Conservation (phyloP, 2,329 filamentous ascomycete genomes). For the Achaetomium macrosporum region DNA sequence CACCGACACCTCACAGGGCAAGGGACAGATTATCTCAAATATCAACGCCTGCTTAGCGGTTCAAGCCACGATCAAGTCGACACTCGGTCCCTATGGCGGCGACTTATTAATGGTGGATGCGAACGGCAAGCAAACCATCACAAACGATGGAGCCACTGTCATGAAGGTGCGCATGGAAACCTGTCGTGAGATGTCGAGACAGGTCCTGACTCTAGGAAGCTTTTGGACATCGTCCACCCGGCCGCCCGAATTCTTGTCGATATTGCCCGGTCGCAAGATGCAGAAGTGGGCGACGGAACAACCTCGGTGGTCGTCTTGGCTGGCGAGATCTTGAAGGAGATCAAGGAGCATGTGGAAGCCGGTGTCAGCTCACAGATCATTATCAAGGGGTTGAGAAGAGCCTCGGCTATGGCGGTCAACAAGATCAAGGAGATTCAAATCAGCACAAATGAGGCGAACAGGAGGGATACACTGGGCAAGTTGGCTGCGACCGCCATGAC, state of each 20-base stretch:
- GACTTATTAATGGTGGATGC: slow-evolving; percentile 93
- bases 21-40: slow-evolving; percentile 93
- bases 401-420: slow-evolving; percentile 87
- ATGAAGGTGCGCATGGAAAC: slow-evolving; percentile 69
- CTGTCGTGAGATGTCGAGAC: neutral
- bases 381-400: slow-evolving; percentile 89
- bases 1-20: slow-evolving; percentile 94
- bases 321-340: slow-evolving; percentile 95
- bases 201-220: slow-evolving; percentile 43
- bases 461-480: slow-evolving; percentile 81
- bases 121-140: slow-evolving; percentile 95
- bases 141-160: slow-evolving; percentile 96
- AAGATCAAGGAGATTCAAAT: slow-evolving; percentile 98
- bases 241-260: slow-evolving; percentile 96
- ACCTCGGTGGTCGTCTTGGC: slow-evolving; percentile 95
- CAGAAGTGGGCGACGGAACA: slow-evolving; percentile 96
- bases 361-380: slow-evolving; percentile 97
- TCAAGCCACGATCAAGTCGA: slow-evolving; percentile 91
- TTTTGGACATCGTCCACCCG: slow-evolving; percentile 97
- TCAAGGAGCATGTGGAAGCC: slow-evolving; percentile 93
- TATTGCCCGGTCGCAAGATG: slow-evolving; percentile 97
- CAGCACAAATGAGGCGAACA: slow-evolving; percentile 73
- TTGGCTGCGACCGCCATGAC: slow-evolving; percentile 96
- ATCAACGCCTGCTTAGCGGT: slow-evolving; percentile 98
- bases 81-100: slow-evolving; percentile 91